Evolutionary conservation across 1,284 basidiomycete species (phyloP).

Genomic region (Earliella scabrosa): DNA sequence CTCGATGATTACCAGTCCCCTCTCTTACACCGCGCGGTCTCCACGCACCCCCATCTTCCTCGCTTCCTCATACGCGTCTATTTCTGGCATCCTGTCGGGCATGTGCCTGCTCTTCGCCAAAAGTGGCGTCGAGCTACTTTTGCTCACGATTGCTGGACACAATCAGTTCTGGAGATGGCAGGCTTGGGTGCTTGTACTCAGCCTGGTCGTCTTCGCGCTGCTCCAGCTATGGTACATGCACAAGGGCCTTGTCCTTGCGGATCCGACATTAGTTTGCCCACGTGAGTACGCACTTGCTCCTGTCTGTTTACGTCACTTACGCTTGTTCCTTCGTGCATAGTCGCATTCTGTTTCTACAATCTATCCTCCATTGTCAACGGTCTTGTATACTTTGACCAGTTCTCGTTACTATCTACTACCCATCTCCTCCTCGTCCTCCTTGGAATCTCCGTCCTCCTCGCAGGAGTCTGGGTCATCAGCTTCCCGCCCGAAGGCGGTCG

Average conservation of each 20-base stretch:
- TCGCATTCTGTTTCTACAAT: constrained; percentile 97
- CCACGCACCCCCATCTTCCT: constrained; percentile 66
- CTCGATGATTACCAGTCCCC: constrained; percentile 30
- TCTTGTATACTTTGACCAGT: constrained; percentile 91
- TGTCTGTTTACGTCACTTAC: background rate
- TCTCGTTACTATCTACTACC: constrained; percentile 70
- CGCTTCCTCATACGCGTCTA: constrained; percentile 88
- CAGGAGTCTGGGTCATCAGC: constrained; percentile 90
- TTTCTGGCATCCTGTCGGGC: constrained; percentile 91
- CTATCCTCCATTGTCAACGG: constrained; percentile 88
- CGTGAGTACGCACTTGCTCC: constrained; percentile 55
- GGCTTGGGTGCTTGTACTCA: constrained; percentile 78
- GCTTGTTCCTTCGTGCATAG: constrained; percentile 38
- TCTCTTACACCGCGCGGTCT: constrained; percentile 32
- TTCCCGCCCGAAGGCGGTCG: constrained; percentile 61
- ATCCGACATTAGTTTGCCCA: constrained; percentile 92
- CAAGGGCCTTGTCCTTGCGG: constrained; percentile 82
- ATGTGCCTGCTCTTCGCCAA: constrained; percentile 95
- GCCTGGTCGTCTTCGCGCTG: constrained; percentile 74
- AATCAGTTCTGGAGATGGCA: constrained; percentile 92
- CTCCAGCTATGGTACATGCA: constrained; percentile 93
- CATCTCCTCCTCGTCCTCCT: constrained; percentile 79
- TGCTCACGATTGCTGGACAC: constrained; percentile 78
- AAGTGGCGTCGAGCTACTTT: constrained; percentile 88
- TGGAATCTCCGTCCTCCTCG: constrained; percentile 82